Evolutionary conservation across 108 stramenopile genomes (phyloP).

Genomic region (Fragilaria radians): DNA sequence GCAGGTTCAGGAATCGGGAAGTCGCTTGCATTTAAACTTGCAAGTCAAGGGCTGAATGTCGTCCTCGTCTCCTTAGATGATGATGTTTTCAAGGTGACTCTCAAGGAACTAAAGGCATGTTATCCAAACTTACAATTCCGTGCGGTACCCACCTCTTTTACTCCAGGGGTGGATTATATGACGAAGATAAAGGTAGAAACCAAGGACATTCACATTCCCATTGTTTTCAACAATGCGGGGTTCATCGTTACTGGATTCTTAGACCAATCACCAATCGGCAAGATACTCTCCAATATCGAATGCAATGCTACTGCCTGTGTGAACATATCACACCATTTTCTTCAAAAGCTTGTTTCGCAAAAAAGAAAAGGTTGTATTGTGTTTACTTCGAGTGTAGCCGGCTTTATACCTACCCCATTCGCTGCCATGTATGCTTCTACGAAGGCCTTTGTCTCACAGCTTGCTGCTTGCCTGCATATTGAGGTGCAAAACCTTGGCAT

Average conservation of each 20-base stretch:
- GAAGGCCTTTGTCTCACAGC: conserved; percentile 96
- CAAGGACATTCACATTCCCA: conserved; percentile 80
- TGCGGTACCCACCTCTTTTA: conserved; percentile 79
- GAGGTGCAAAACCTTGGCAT: conserved; percentile 86
- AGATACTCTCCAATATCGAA: conserved; percentile 91
- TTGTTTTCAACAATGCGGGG: conserved; percentile 98
- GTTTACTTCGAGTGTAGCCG: conserved; percentile 96
- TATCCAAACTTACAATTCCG: conserved; percentile 87
- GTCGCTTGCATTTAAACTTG: conserved; percentile 86
- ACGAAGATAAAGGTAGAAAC: conserved; percentile 73
- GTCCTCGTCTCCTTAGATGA: conserved; percentile 95
- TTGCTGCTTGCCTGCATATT: conserved; percentile 86
- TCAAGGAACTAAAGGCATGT: conserved; percentile 59
- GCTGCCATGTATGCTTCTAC: conserved; percentile 97
- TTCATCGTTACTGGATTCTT: conserved; percentile 99
- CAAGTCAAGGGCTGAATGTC: conserved; percentile 94
- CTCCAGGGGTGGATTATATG: conserved; percentile 89
- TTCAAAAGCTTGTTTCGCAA: conserved; percentile 55
- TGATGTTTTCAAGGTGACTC: conserved; percentile 75
- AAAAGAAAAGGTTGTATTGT: conserved; percentile 89
- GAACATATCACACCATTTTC: conserved; percentile 93
- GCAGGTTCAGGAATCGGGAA: conserved; percentile 95
- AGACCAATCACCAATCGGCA: conserved; percentile 85
- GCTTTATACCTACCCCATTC: conserved; percentile 97
- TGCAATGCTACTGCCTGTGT: conserved; percentile 96